These are phyloP conservation scores for Anastatica hierochuntica DNA, from an alignment of 345 rosid species.

Conservation along the genomic window DNA sequence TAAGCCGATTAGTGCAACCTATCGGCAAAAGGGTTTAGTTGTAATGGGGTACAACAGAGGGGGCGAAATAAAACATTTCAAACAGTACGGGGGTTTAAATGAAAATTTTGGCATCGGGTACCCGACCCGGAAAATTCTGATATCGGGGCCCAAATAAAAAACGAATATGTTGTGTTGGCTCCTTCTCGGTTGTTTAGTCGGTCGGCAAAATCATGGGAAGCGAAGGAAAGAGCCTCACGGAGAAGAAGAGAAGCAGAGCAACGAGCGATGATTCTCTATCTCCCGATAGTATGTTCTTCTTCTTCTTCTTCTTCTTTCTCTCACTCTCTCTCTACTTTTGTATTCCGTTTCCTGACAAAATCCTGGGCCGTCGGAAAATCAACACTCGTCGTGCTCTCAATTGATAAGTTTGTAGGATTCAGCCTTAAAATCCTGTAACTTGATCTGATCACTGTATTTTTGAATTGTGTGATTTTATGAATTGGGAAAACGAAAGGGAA, in stretches of 20 bases:
- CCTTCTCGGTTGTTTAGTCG: not conserved
- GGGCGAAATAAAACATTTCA: too few species aligned
- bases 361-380: too few species aligned
- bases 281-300: constrained; percentile 28
- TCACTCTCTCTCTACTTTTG: too few species aligned
- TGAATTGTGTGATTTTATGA: not conserved
- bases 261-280: constrained; percentile 29
- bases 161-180: too few species aligned
- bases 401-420: not conserved
- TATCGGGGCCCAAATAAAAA: not conserved
- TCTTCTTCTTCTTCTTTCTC: not conserved
- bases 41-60: too few species aligned
- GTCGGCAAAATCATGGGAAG: constrained; percentile 38
- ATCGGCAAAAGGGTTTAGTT: too few species aligned
- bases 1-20: too few species aligned
- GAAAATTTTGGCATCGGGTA: too few species aligned
- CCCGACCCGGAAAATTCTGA: not conserved
- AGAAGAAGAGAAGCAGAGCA: constrained; percentile 44
- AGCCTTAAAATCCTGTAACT: not conserved
- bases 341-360: too few species aligned
- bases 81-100: too few species aligned
- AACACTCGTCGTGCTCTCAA: not conserved
- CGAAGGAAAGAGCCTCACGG: constrained; percentile 47
- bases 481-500: constrained; percentile 42
- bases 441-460: not conserved